Base-by-base conservation (phyloP, 345 rosid genomes). In the Erucastrum elatum region DNA sequence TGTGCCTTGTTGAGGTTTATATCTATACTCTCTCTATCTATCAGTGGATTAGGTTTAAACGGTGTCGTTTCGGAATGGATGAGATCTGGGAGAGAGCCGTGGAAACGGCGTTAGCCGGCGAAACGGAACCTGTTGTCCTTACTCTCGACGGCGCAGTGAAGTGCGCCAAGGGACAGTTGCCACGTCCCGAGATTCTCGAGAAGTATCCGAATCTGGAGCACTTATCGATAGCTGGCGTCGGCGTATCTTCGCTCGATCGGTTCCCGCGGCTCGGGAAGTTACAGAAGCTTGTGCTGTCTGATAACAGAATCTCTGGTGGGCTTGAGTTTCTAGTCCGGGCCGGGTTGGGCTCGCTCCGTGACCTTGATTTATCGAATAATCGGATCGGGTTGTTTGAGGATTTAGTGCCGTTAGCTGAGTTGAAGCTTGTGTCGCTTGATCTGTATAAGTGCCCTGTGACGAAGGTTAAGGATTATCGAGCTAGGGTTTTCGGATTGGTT, bases 21-120 rank as follows among this genome's bases (percentile, higher is more conserved):
- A 6, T 21, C 21, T 21, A 21, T 21, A 21, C 21, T 21, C 21
- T 21, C 21, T 21, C 21, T 21, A 16, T 33, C 12, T 8, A 4
- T n/a, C 33, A 63, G 66, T 37, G 49, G 51, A 44, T 44, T 44
- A 44, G 51, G 51, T 44, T 13, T n/a, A 13, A 4, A 35, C 0
- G 17, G 30, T 4, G 9, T 2, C 7, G 35, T 13, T 37, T 11
- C 2, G 1, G 6, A 21, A 76, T 91, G 97, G 97, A 88, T 66
- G 97, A 91, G 91, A 88, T 87, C 80, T 91, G 97, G 97, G 90
- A 91, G 77, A 71, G 87, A 77, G 92, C 92, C 44, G 91, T 91
- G 73, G 91, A 86, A 81, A 77, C 90, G 68, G 91, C 92, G 17
- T 75, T 89, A 46, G 94, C 79, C 39, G 92, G 94, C 58, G 84